These are phyloP conservation scores for Xerophyta viscosa DNA, from an alignment of 106 monocot species.

Conservation along the genomic window DNA sequence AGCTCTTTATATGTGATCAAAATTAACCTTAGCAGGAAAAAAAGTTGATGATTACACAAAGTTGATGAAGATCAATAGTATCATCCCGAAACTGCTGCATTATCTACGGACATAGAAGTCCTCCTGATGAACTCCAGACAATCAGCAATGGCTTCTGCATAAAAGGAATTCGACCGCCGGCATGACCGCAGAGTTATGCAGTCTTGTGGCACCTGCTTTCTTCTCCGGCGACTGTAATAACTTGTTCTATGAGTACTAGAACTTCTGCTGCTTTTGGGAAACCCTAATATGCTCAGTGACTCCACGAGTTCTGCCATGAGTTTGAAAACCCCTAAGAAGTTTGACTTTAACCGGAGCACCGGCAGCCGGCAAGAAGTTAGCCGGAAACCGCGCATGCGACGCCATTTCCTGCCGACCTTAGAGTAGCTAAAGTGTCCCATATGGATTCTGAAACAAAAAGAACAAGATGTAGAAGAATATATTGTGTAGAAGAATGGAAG, in stretches of 20 bases:
- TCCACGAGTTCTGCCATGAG: background rate
- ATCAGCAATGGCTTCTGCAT: slow-evolving; percentile 5
- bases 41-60: no score
- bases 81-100: background rate
- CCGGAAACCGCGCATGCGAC: slow-evolving; percentile 5
- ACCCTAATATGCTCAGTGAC: background rate
- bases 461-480: no score
- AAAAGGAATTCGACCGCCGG: background rate
- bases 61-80: no score
- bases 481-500: no score
- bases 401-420: slow-evolving; percentile 3
- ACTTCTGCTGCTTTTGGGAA: background rate
- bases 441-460: no score
- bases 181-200: background rate
- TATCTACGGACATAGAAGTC: slow-evolving; percentile 2
- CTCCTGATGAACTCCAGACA: slow-evolving; percentile 10
- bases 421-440: background rate
- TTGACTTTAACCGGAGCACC: background rate
- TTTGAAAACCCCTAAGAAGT: background rate
- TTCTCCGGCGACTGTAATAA: background rate
- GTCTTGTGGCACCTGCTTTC: no score
- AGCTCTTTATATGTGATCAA: no score
- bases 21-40: no score
- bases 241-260: background rate
- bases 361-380: background rate